Evolutionary conservation across 2,329 filamentous ascomycete genomes (phyloP), one percentile per base, ranked within the genome.

Genomic region (Cercospora zeina): DNA sequence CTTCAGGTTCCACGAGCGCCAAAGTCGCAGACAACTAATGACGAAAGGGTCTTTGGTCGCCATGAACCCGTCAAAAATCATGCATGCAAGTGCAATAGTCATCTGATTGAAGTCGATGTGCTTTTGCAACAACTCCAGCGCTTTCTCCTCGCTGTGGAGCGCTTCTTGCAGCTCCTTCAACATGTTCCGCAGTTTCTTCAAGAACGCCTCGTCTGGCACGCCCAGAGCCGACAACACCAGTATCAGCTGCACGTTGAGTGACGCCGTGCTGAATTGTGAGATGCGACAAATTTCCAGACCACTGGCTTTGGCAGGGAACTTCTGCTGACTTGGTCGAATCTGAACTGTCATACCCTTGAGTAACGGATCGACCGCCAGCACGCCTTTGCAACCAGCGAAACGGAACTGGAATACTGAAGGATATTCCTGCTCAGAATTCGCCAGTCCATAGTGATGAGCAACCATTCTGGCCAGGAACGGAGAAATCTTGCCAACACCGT

Each of bases 401-500:
- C 95, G 89, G 70, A 97, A 96, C 70, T 99, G 95, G 67, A 90
- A 93, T 0, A 90, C 89, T 0, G 92, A 96, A 0, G 95, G 93
- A 4, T 82, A 77, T 1, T 81, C 77, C 0, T 66, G 42, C 6
- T 76, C 76, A 1, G 82, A 76, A 11, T 81, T 81, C 19, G 81
- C 77, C 31, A 92, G 73, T 0, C 83, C 82, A 64, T 96, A 84
- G 66, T 95, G 89, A 13, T 84, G 79, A 8, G 87, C 84, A 49
- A 96, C 85, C 76, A 95, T 85, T 30, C 86, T 79, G 0, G 92
- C 90, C 21, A 96, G 79, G 62, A 90, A 87, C 0, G 77, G 77
- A 0, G 93, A 97, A n/a, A 99, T 91, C 72, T 91, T 96, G 1
- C 95, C 95, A 2, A 97, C 90, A 0, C 95, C 95, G 71, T 99